Base-by-base conservation (phyloP, 2,329 filamentous ascomycete species). In the Cladophialophora chaetospira region DNA sequence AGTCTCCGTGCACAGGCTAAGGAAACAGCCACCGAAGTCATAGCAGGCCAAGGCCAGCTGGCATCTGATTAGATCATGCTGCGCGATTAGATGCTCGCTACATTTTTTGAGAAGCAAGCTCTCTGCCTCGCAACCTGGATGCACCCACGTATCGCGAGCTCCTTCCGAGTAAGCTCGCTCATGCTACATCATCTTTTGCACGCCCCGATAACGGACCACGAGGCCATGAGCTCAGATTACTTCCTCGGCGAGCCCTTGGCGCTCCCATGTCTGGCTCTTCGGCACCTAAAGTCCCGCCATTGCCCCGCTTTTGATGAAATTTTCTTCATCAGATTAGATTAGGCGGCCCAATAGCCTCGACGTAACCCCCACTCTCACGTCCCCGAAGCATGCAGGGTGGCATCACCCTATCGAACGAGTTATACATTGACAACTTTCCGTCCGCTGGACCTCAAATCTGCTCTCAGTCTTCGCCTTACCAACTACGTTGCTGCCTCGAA, bases 41-140 rank as follows among this genome's bases (percentile, higher is more conserved):
- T 40, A 31, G 13, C 21, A 40, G 33, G 31, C 29, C 9, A 31
- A 38, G 51, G n/a, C 25, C 13, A 40, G 31, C 43, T 43, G 29
- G 13, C 13, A 48, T 54, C 51, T 54, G 51, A 54, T 54, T 54
- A 54, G 51, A 54, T 54, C 29, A 21, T 6, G 11, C 11, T n/a
- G 17, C 42, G 33, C 48, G 48, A 51, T 51, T 51, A 43, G 33
- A 40, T 51, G 13, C 47, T 11, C 2, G 33, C 33, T 11, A 9
- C 15, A 2, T n/a, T 28, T 10, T n/a, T 11, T 26, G 29, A 2
- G 26, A 29, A 19, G 29, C 31, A 33, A 31, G 25, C 3, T n/a
- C 13, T 40, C 36, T 9, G 15, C 36, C 9, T 21, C 36, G 36
- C n/a, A 40, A 40, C 23, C 36, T 40, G 15, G 17, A 21, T 40